Percentiles rank a stretch among this genome's conserved stretches.
phyloP scores from a whole-genome alignment of 208 protist species.

The Wallacemonas sp. region DNA sequence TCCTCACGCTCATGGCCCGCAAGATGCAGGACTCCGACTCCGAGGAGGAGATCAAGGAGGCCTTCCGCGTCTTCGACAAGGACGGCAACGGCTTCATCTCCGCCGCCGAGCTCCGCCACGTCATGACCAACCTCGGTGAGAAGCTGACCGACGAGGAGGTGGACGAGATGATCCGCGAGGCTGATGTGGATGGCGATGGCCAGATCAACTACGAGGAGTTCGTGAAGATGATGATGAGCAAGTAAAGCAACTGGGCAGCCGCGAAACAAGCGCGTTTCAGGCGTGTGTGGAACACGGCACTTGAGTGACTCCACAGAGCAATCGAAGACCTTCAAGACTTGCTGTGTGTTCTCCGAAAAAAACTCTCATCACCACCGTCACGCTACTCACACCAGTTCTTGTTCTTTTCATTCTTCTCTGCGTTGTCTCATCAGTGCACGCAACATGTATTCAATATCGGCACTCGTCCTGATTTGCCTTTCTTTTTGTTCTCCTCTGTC shows the following conservation, averaged over 20 bases:
- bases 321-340: no score
- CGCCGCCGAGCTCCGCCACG: slow-evolving; percentile 93
- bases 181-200: slow-evolving; percentile 84
- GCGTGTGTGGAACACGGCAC: no score
- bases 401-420: slow-evolving; percentile 21
- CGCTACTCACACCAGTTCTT: background rate
- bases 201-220: slow-evolving; percentile 89
- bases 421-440: background rate
- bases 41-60: slow-evolving; percentile 95
- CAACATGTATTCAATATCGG: background rate
- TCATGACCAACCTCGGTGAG: slow-evolving; percentile 95
- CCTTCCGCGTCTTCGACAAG: slow-evolving; percentile 96
- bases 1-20: slow-evolving; percentile 82
- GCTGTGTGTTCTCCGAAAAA: background rate
- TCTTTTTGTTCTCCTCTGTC: slow-evolving; percentile 2
- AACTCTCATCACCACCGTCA: background rate
- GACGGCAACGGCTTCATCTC: slow-evolving; percentile 94
- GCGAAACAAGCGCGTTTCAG: background rate
- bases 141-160: slow-evolving; percentile 94
- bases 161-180: slow-evolving; percentile 90
- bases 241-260: slow-evolving; percentile 19
- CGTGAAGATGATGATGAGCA: slow-evolving; percentile 87
- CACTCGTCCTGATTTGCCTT: background rate
- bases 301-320: no score
- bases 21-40: slow-evolving; percentile 93